phyloP scores from a whole-genome alignment of 805 yeast genomes.

The Scheffersomyces spartinae region DNA sequence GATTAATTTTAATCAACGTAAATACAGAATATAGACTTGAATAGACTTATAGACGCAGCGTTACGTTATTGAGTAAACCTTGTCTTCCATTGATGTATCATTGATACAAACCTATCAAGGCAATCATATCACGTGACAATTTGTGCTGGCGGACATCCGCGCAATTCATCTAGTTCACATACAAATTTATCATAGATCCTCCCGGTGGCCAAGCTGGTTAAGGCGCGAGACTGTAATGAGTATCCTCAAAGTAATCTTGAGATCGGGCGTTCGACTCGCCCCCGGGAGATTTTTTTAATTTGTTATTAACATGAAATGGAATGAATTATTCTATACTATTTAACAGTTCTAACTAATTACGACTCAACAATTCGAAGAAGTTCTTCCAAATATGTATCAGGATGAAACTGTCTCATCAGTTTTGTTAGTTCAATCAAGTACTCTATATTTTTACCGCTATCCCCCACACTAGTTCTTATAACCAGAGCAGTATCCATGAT shows the following conservation, averaged over 20 bases:
- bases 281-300: slow-evolving; percentile 23
- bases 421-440: slow-evolving; percentile 47
- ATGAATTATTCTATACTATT: background rate
- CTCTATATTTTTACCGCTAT: slow-evolving; percentile 72
- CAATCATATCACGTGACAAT: no score
- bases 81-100: no score
- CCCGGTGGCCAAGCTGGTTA: slow-evolving; percentile 35
- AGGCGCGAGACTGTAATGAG: slow-evolving; percentile 33
- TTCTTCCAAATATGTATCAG: slow-evolving; percentile 20
- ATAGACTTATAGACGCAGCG: no score
- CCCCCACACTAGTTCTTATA: slow-evolving; percentile 52
- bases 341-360: background rate
- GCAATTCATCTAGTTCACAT: no score
- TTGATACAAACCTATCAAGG: no score
- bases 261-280: slow-evolving; percentile 36
- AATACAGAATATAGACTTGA: no score
- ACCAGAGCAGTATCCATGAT: slow-evolving; percentile 46
- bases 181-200: no score
- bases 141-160: no score
- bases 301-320: slow-evolving; percentile 1
- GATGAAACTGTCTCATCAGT: slow-evolving; percentile 25
- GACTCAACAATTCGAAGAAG: slow-evolving; percentile 9
- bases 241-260: slow-evolving; percentile 23
- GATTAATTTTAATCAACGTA: no score
- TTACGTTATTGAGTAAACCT: no score